Conservation (phyloP, 2,329 filamentous ascomycete genomes). For the Cordyceps militaris region DNA sequence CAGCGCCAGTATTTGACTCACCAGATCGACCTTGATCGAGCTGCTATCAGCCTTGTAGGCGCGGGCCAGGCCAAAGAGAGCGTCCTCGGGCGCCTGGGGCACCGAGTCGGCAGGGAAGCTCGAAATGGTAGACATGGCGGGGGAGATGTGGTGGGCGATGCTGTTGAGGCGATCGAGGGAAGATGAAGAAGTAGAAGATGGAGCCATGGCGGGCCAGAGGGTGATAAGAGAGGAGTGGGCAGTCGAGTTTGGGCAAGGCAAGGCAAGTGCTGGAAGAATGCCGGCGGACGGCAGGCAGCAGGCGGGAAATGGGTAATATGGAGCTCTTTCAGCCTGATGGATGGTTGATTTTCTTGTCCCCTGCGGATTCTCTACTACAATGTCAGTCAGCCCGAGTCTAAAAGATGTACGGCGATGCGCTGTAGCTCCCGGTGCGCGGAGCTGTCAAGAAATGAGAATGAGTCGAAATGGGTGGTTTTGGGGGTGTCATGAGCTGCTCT, state of each 20-base stretch:
- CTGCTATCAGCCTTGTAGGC: slow-evolving; percentile 75
- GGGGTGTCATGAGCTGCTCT: neutral
- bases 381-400: slow-evolving; percentile 7
- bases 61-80: slow-evolving; percentile 86
- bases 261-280: neutral
- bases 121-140: slow-evolving; percentile 43
- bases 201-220: slow-evolving; percentile 14
- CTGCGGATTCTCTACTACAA: slow-evolving; percentile 1
- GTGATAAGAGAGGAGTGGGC: neutral
- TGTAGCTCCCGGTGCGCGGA: no score
- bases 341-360: neutral
- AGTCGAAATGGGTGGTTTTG: neutral
- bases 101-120: slow-evolving; percentile 71
- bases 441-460: no score
- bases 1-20: slow-evolving; percentile 34
- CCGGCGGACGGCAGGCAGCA: neutral
- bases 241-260: neutral
- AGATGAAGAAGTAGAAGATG: slow-evolving; percentile 34
- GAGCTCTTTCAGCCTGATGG: neutral
- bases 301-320: neutral
- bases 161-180: slow-evolving; percentile 50
- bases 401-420: neutral
- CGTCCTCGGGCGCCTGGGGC: slow-evolving; percentile 87
- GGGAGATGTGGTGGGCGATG: slow-evolving; percentile 65
- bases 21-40: slow-evolving; percentile 84